phyloP scores from a whole-genome alignment of 176 grass and related monocot genomes.

The Pharus latifolius region DNA sequence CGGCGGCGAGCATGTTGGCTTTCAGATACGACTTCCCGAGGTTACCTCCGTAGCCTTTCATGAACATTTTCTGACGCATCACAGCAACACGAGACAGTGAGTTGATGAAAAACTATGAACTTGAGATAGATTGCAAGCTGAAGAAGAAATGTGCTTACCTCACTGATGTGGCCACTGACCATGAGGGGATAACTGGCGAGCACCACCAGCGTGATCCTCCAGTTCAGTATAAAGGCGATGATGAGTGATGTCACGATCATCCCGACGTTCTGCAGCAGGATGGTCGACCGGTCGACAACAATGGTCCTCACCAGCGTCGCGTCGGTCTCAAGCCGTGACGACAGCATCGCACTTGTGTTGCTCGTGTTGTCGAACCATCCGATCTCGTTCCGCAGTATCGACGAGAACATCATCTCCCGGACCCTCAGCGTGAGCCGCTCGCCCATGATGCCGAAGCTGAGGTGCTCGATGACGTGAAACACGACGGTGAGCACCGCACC shows the following conservation, averaged over 20 bases:
- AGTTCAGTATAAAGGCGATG: conserved; percentile 92
- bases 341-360: conserved; percentile 73
- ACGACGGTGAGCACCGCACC: conserved; percentile 63
- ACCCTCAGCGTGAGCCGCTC: conserved; percentile 86
- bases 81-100: background rate
- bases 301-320: conserved; percentile 90
- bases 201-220: conserved; percentile 83
- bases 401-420: conserved; percentile 80
- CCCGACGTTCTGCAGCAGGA: conserved; percentile 83
- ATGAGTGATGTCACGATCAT: conserved; percentile 82
- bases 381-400: conserved; percentile 79
- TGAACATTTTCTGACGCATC: conserved; percentile 79
- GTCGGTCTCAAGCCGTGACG: conserved; percentile 75
- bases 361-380: conserved; percentile 81
- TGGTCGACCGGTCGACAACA: conserved; percentile 76
- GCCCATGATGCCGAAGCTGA: conserved; percentile 93
- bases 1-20: conserved; percentile 92
- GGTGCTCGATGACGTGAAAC: conserved; percentile 75
- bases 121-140: background rate
- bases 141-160: conserved; percentile 23
- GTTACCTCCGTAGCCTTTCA: conserved; percentile 89
- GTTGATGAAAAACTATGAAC: background rate
- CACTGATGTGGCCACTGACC: conserved; percentile 94
- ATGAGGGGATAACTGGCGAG: conserved; percentile 82
- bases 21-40: conserved; percentile 77